A percentile compares a stretch with the other conserved stretches of the same genome.
phyloP scores from a whole-genome alignment of 208 protist genomes.

The Acanthamoeba royreba region DNA sequence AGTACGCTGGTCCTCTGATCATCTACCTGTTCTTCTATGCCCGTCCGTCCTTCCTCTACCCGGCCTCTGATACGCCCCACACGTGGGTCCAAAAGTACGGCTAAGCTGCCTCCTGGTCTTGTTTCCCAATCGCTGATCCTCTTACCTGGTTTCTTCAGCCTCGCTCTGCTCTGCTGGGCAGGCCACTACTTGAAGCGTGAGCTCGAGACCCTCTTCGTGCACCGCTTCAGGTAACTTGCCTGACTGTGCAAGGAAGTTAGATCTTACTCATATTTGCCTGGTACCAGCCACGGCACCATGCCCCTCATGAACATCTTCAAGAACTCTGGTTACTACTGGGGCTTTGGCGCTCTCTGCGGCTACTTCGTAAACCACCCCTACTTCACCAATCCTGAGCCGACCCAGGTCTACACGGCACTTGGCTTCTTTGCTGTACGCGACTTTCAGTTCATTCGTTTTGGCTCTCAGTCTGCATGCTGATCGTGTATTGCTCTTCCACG shows the following conservation, averaged over 20 bases:
- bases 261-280: neutral
- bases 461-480: neutral
- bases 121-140: neutral
- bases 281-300: slow-evolving; percentile 85
- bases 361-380: slow-evolving; percentile 87
- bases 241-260: neutral
- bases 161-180: slow-evolving; percentile 75
- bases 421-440: slow-evolving; percentile 48
- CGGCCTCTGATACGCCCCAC: neutral
- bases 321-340: slow-evolving; percentile 95
- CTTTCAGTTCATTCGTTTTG: neutral
- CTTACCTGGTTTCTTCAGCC: neutral
- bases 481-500: slow-evolving; percentile 31
- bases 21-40: slow-evolving; percentile 88
- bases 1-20: slow-evolving; percentile 91
- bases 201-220: slow-evolving; percentile 92
- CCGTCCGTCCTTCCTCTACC: slow-evolving; percentile 76
- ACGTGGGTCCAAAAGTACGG: neutral
- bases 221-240: slow-evolving; percentile 85
- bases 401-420: slow-evolving; percentile 42
- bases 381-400: slow-evolving; percentile 81
- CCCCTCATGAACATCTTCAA: slow-evolving; percentile 93
- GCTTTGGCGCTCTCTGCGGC: slow-evolving; percentile 87
- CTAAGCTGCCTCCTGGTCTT: neutral
- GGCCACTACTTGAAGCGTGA: slow-evolving; percentile 92